Percentiles rank a stretch among this genome's conserved stretches.
Conservation (phyloP, 2,329 filamentous ascomycete genomes). For the Diaporthe sp. region DNA sequence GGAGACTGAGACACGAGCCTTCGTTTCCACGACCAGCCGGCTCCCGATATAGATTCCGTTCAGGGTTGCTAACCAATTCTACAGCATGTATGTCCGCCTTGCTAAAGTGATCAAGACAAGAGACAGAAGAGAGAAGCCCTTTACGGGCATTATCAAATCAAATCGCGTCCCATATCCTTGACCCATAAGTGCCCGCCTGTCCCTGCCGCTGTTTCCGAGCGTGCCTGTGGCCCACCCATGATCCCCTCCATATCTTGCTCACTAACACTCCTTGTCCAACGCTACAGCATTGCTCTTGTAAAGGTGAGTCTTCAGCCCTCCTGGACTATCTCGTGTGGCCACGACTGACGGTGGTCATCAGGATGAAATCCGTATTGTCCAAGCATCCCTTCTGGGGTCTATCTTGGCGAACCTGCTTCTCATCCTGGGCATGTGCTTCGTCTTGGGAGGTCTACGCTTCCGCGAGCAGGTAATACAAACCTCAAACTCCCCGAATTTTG, state of each 20-base stretch:
- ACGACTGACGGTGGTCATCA: constrained; percentile 47
- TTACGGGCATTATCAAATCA: constrained; percentile 70
- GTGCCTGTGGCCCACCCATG: constrained; percentile 40
- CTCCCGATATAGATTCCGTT: not conserved
- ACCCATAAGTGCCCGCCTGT: constrained; percentile 32
- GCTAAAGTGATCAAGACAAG: constrained; percentile 57
- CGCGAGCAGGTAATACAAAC: constrained; percentile 78
- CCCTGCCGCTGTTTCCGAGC: constrained; percentile 16
- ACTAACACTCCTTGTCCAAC: constrained; percentile 50
- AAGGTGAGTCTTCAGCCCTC: constrained; percentile 63
- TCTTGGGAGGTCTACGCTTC: constrained; percentile 86
- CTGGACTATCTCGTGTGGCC: constrained; percentile 39
- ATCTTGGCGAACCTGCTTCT: constrained; percentile 90
- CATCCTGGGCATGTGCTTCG: constrained; percentile 92
- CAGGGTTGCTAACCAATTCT: constrained; percentile 42
- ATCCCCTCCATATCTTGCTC: constrained; percentile 41
- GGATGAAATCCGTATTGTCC: constrained; percentile 90
- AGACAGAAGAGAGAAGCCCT: constrained; percentile 64
- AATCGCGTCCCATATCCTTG: constrained; percentile 58
- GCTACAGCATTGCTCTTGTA: constrained; percentile 77
- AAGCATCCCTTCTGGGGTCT: constrained; percentile 89
- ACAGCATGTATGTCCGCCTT: constrained; percentile 66
- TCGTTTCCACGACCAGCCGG: constrained; percentile 29
- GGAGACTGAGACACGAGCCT: constrained; percentile 36
- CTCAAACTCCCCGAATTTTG: not conserved